phyloP scores from a whole-genome alignment of 1,139 yeast species.

The Saccharomyces hybrid region DNA sequence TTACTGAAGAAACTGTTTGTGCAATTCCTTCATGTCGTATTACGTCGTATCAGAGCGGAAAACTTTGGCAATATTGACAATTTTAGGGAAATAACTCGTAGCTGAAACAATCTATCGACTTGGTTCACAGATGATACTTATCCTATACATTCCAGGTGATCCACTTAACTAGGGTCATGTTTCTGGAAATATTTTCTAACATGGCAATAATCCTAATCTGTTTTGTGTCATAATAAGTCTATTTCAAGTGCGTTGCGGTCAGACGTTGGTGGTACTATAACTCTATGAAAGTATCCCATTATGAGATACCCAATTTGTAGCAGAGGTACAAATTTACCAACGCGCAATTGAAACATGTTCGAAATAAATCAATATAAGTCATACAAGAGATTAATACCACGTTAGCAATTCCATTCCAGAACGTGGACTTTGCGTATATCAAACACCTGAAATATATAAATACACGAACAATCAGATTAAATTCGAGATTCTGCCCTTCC shows the following conservation, averaged over 20 bases:
- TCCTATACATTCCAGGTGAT: neutral
- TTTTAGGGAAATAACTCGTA: neutral
- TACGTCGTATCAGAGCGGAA: neutral
- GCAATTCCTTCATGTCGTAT: neutral
- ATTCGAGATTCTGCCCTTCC: too few species aligned
- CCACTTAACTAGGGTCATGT: neutral
- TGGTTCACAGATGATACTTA: neutral
- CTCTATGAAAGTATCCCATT: too few species aligned
- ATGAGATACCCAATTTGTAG: too few species aligned
- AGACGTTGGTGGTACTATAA: too few species aligned
- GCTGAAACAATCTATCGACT: neutral
- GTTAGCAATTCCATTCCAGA: too few species aligned
- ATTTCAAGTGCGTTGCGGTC: neutral
- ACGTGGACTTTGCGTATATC: too few species aligned
- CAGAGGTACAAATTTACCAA: too few species aligned
- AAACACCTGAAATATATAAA: too few species aligned
- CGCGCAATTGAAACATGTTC: too few species aligned
- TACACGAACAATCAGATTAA: too few species aligned
- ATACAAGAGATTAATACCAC: too few species aligned
- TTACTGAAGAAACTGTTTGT: neutral
- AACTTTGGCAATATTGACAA: neutral
- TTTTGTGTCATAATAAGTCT: neutral
- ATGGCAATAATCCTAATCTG: neutral
- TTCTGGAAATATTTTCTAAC: neutral
- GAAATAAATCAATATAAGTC: too few species aligned